Percentiles rank a stretch among this genome's conserved stretches.
Evolutionary conservation across 2,329 filamentous ascomycete species (phyloP).

Genomic region (Trichoderma hamatum): DNA sequence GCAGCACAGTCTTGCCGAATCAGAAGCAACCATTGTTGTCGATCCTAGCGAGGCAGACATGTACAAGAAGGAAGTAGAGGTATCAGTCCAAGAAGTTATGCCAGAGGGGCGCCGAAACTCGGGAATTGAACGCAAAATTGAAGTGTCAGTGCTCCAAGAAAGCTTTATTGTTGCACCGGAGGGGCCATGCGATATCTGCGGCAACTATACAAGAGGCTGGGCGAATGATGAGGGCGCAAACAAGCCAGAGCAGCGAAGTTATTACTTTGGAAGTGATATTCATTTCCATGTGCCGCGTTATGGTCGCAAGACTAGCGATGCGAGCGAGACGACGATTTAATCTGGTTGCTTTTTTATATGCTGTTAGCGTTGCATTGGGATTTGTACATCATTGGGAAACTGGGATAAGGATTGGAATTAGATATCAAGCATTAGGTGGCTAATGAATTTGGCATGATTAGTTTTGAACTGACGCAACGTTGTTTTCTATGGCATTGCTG

Average conservation of each 20-base stretch:
- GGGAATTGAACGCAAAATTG: slow-evolving; percentile 16
- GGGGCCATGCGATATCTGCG: slow-evolving; percentile 20
- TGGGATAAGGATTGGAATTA: neutral
- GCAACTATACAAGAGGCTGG: slow-evolving; percentile 34
- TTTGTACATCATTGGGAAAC: neutral
- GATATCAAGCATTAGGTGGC: neutral
- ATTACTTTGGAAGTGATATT: slow-evolving; percentile 31
- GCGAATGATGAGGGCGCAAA: slow-evolving; percentile 25
- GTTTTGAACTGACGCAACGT: neutral
- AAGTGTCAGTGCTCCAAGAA: slow-evolving; percentile 16
- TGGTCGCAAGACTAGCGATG: neutral
- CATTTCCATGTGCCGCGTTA: slow-evolving; percentile 27
- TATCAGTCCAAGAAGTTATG: neutral
- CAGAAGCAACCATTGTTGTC: slow-evolving; percentile 4
- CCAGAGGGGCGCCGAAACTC: slow-evolving; percentile 8
- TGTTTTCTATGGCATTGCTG: neutral
- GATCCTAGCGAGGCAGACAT: neutral
- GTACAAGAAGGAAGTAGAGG: neutral
- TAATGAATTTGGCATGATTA: neutral
- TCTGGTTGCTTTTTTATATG: neutral
- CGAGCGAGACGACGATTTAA: neutral
- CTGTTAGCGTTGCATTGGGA: slow-evolving; percentile 2
- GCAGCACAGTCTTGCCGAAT: neutral
- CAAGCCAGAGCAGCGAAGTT: slow-evolving; percentile 28
- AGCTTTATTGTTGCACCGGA: slow-evolving; percentile 4